Evolutionary conservation across 139 green algal genomes (phyloP), one percentile per base, ranked within the genome.

Genomic region (Penium margaritaceum): DNA sequence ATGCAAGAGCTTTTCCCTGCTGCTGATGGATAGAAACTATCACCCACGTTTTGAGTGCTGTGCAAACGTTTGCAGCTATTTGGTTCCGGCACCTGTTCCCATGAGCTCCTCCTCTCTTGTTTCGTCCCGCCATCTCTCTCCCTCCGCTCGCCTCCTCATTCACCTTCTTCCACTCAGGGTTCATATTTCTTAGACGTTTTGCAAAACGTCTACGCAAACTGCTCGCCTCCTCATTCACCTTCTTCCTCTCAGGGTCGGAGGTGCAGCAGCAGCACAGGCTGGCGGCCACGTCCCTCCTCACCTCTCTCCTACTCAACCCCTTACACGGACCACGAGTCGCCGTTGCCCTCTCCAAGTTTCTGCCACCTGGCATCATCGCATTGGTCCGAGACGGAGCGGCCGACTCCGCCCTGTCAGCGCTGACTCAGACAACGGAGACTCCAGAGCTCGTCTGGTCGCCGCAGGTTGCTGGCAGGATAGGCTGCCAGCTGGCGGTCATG

Each of bases 391-490:
- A 91, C 53, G 85, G 83, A 7, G 80, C 82, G 0, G 73, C 70
- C 6, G 84, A 91, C n/a, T 74, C 67, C 0, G 86, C 70, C 3
- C 72, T 91, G 29, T 71, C 72, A 1, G 86, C 88, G 0, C 78
- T 92, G 47, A 66, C 35, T 17, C 67, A 84, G 38, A 39, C 63
- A 12, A 83, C 75, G 29, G 83, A 96, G 84, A 93, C 87, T 0
- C 91, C 91, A 0, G 91, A 95, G 81, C 83, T 84, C n/a, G 72
- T 96, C 63, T 96, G 91, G 91, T 86, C 83, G 41, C 61, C 68
- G 4, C 30, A n/a, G 2, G 73, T 81, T 46, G 67, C 67, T 21
- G 33, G 19, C 3, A 72, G 68, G 1, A 79, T 86, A 0, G 86
- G 79, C 0, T 76, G 84, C 9, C 86, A 91, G 80, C n/a, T 88